phyloP scores from a whole-genome alignment of 371 early-diverging fungal genomes.

The Mortierella sp. region DNA sequence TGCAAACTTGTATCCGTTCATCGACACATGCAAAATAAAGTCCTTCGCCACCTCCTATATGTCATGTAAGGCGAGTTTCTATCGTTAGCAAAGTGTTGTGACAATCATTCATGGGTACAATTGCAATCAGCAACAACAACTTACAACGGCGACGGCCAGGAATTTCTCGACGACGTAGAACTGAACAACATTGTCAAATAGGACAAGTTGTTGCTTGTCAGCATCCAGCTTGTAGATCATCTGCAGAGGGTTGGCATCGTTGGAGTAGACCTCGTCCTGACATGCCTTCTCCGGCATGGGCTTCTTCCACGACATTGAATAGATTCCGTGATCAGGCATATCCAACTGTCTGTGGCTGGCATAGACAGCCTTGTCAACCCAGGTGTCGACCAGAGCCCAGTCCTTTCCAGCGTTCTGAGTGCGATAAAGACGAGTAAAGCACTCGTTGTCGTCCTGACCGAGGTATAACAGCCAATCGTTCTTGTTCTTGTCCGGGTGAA shows the following conservation, averaged over 20 bases:
- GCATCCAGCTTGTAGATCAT: constrained; percentile 66
- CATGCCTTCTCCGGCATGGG: constrained; percentile 61
- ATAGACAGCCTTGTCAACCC: constrained; percentile 91
- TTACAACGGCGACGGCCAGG: constrained; percentile 80
- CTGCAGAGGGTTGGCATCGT: constrained; percentile 59
- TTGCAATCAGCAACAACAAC: neutral
- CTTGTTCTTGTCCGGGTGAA: constrained; percentile 78
- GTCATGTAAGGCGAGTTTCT: neutral
- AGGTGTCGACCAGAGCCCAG: constrained; percentile 85
- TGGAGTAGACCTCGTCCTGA: constrained; percentile 63
- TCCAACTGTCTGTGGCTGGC: constrained; percentile 73
- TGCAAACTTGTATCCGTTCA: constrained; percentile 79
- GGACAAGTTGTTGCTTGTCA: constrained; percentile 23
- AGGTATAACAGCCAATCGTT: constrained; percentile 86
- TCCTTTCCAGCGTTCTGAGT: constrained; percentile 78
- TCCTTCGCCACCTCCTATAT: constrained; percentile 60
- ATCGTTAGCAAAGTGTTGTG: neutral
- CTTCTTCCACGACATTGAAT: constrained; percentile 76
- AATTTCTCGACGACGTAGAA: constrained; percentile 75
- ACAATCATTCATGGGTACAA: neutral
- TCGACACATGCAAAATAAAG: constrained; percentile 75
- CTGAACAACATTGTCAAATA: constrained; percentile 67
- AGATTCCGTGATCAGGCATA: constrained; percentile 75
- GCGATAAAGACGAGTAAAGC: constrained; percentile 61
- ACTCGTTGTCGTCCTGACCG: constrained; percentile 69